Evolutionary conservation across 2,329 filamentous ascomycete species (phyloP).

Genomic region (Aureobasidium mangrovei): DNA sequence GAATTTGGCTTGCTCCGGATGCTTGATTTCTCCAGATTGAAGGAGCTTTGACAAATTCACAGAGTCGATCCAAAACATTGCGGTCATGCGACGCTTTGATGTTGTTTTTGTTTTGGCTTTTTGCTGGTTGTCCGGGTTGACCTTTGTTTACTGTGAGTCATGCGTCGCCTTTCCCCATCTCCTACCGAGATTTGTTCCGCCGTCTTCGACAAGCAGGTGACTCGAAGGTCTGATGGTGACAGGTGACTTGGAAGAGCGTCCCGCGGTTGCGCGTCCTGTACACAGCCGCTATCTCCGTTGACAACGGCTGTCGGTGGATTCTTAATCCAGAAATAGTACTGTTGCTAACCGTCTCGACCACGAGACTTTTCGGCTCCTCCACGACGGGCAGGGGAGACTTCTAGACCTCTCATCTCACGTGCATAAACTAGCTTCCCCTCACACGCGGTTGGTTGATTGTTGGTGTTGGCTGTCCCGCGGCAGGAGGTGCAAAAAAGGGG

Average conservation of each 20-base stretch:
- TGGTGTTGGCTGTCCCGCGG: background rate
- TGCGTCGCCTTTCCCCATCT: background rate
- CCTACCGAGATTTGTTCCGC: background rate
- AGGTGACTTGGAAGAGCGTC: background rate
- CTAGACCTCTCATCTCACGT: background rate
- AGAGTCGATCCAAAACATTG: conserved; percentile 3
- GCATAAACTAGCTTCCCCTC: background rate
- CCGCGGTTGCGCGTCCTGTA: background rate
- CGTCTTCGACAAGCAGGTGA: background rate
- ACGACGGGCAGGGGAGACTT: background rate
- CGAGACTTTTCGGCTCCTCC: conserved; percentile 5
- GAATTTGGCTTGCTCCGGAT: background rate
- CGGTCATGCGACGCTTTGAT: conserved; percentile 6
- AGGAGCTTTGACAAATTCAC: conserved; percentile 7
- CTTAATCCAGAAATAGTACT: conserved; percentile 4
- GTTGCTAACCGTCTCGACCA: conserved; percentile 2
- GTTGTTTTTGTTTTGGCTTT: conserved; percentile 5
- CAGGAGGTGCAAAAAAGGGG: background rate
- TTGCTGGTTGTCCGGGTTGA: background rate
- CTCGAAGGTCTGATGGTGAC: background rate
- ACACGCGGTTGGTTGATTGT: background rate
- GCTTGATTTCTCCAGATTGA: background rate
- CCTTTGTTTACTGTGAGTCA: background rate
- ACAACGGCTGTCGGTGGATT: conserved; percentile 6
- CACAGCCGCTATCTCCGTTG: background rate